Base-by-base conservation (phyloP, 2,329 filamentous ascomycete genomes). In the Akanthomyces lecanii region DNA sequence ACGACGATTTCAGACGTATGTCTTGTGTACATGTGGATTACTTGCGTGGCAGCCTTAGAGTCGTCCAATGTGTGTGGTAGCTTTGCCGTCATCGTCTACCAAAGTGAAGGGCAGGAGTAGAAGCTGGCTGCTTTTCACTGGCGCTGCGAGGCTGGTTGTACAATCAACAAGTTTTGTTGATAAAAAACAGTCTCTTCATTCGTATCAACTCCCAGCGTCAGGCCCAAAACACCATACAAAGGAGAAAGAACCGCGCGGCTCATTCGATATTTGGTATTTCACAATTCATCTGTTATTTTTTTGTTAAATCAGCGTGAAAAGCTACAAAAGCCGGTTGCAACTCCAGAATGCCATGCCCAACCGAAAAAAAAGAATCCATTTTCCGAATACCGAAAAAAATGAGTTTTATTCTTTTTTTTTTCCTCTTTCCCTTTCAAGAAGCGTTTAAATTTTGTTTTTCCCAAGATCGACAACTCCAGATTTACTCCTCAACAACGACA, bases 401-500 rank as follows among this genome's bases (percentile, higher is more conserved):
- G 55, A 55, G 4, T 38, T 62, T 55, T 28, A 28, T 48, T 55
- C 42, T 33, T 45, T 42, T 62, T 62, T 48, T 48, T 14, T 53
- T 14, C 23, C n/a, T 40, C 33, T 30, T 60, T 58, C 25, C 59
- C 42, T 48, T 62, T 55, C 50, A 62, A 50, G n/a, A 36, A 55
- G 59, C 66, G 61, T 50, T 63, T 61, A 65, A 70, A 66, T 69
- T 72, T 65, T 65, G 69, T 67, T 70, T 64, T 65, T 64, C 66
- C 40, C 44, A 40, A 25, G 10, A 23, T 40, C 44, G 21, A 51
- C 12, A n/a, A 25, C 16, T 4, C n/a, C 33, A 40, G 5, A 23
- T 40, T 38, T 63, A 50, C 77, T 89, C 86, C 81, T 89, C 86
- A 69, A 99, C 94, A 74, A 96, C 85, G 74, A 90, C 87, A 72